phyloP scores from a whole-genome alignment of 2,329 filamentous ascomycete genomes.

The Talaromyces sp. region DNA sequence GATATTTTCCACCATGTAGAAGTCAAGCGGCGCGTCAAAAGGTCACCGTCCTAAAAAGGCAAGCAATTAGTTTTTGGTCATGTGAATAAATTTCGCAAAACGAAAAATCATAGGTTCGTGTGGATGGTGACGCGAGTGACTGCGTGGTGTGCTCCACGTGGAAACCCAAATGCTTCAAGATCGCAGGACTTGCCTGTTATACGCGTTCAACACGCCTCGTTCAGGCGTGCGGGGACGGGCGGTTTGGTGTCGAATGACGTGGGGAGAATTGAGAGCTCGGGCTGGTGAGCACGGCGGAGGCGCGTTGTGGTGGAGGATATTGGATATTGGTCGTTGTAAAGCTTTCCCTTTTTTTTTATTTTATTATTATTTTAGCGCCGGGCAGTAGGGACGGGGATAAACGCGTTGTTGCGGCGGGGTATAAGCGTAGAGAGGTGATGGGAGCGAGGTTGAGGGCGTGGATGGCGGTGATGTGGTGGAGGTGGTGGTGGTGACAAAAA shows the following conservation, averaged over 20 bases:
- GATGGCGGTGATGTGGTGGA: background rate
- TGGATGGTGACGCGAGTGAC: background rate
- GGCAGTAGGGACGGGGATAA: constrained; percentile 3
- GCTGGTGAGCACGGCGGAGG: constrained; percentile 7
- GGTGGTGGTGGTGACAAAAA: background rate
- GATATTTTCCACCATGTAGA: background rate
- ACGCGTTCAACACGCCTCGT: background rate
- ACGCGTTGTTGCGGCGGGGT: background rate
- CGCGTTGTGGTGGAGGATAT: constrained; percentile 15
- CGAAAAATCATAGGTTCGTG: background rate
- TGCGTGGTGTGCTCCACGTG: background rate
- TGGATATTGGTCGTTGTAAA: constrained; percentile 3
- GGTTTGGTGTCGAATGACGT: background rate
- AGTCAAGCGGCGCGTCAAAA: background rate
- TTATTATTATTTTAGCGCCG: background rate
- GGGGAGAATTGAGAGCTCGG: background rate
- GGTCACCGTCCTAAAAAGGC: background rate
- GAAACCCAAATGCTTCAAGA: background rate
- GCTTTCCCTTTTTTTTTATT: background rate
- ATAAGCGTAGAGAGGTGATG: background rate
- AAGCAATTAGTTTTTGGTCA: background rate
- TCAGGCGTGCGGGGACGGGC: background rate
- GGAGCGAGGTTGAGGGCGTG: constrained; percentile 7
- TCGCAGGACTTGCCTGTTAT: background rate
- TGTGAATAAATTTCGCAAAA: background rate